phyloP scores from a whole-genome alignment of 1,139 yeast genomes.

The Candida dubliniensis region DNA sequence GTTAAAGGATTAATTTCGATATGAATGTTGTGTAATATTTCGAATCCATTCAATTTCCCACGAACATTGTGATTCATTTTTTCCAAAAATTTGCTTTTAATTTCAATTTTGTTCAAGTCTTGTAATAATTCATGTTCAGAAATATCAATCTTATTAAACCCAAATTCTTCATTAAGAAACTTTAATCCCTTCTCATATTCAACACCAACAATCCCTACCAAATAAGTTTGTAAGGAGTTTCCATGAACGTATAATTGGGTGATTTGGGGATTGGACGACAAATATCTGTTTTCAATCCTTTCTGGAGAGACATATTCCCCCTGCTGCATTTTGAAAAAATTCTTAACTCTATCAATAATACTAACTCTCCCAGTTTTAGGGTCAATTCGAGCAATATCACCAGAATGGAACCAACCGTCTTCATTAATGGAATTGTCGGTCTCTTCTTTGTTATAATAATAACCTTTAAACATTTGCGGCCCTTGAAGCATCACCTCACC shows the following conservation, averaged over 20 bases:
- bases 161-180: conserved; percentile 21
- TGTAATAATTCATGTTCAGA: conserved; percentile 23
- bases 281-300: conserved; percentile 33
- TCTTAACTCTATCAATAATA: conserved; percentile 40
- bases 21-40: conserved; percentile 33
- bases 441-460: conserved; percentile 27
- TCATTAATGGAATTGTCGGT: conserved; percentile 21
- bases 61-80: conserved; percentile 25
- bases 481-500: conserved; percentile 37
- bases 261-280: conserved; percentile 28
- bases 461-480: conserved; percentile 31
- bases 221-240: conserved; percentile 52
- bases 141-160: conserved; percentile 13
- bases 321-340: conserved; percentile 41
- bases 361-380: conserved; percentile 24
- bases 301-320: conserved; percentile 43
- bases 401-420: conserved; percentile 39
- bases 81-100: conserved; percentile 25
- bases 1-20: conserved; percentile 38
- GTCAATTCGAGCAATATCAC: conserved; percentile 37
- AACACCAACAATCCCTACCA: conserved; percentile 65
- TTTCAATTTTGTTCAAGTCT: conserved; percentile 26
- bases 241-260: conserved; percentile 48
- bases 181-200: conserved; percentile 20
- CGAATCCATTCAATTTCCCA: conserved; percentile 27